Percentiles rank a stretch among this genome's conserved stretches.
Conservation (phyloP, 192 early-diverging fungal genomes). For the Coemansia sp. region DNA sequence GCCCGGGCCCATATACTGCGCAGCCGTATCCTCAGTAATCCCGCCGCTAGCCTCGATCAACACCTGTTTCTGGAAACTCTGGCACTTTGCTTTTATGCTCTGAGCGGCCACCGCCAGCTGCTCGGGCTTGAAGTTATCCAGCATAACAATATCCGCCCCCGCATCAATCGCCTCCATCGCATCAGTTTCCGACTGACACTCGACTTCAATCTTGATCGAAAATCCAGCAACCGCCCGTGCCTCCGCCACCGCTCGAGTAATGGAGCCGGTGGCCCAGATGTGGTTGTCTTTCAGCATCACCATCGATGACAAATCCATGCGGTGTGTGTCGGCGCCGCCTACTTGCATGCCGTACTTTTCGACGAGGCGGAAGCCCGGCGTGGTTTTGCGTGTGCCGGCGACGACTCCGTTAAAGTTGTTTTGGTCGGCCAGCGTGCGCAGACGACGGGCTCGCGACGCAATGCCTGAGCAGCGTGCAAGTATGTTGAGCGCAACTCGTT, state of each 20-base stretch:
- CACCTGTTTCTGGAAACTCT: slow-evolving; percentile 42
- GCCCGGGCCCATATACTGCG: slow-evolving; percentile 74
- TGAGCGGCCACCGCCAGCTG: slow-evolving; percentile 64
- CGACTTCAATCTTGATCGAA: slow-evolving; percentile 95
- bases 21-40: slow-evolving; percentile 84
- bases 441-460: slow-evolving; percentile 62
- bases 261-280: slow-evolving; percentile 91
- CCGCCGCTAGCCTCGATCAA: slow-evolving; percentile 96
- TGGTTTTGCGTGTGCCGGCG: slow-evolving; percentile 97
- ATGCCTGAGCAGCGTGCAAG: slow-evolving; percentile 92
- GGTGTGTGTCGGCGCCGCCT: slow-evolving; percentile 95
- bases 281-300: slow-evolving; percentile 99
- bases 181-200: slow-evolving; percentile 88
- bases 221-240: slow-evolving; percentile 87
- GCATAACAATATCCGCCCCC: slow-evolving; percentile 97
- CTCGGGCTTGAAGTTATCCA: slow-evolving; percentile 88
- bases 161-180: slow-evolving; percentile 94
- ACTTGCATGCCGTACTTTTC: slow-evolving; percentile 98
- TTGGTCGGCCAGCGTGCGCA: slow-evolving; percentile 63
- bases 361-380: slow-evolving; percentile 94
- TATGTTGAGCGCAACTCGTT: slow-evolving; percentile 93
- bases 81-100: slow-evolving; percentile 76
- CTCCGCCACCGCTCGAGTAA: slow-evolving; percentile 81
- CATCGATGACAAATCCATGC: slow-evolving; percentile 95
- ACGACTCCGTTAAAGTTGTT: slow-evolving; percentile 80